phyloP scores from a whole-genome alignment of 768 basidiomycete species.

The Collybiopsis confluens region DNA sequence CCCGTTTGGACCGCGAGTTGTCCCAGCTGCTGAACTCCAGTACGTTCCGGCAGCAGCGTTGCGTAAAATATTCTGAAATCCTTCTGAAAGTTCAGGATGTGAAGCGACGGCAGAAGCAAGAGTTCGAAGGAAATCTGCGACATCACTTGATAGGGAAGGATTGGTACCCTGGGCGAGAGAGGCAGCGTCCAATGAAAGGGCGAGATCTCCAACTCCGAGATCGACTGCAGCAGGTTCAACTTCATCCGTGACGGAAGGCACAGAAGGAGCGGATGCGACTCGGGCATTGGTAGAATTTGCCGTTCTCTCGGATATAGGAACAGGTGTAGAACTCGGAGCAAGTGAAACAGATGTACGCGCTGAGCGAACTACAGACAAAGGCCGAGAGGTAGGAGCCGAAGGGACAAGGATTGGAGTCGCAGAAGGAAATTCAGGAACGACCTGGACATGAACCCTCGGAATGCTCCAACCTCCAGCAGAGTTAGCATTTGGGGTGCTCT shows the following conservation, averaged over 20 bases:
- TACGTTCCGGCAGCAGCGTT: conserved; percentile 66
- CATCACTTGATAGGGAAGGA: conserved; percentile 57
- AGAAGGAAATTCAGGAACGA: neutral
- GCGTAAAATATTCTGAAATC: conserved; percentile 56
- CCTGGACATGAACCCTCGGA: conserved; percentile 23
- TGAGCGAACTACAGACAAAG: neutral
- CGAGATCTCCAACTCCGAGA: conserved; percentile 34
- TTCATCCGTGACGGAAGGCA: no score
- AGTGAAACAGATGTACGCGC: neutral
- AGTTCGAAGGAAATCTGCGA: conserved; percentile 56
- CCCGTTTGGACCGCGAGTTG: no score
- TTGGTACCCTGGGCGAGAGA: conserved; percentile 17
- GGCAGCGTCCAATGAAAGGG: conserved; percentile 39
- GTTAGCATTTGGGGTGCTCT: conserved; percentile 28
- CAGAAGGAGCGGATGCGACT: conserved; percentile 31
- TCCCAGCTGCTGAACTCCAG: conserved; percentile 38
- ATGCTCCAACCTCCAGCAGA: conserved; percentile 30
- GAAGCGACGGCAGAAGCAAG: conserved; percentile 51
- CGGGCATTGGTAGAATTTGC: neutral
- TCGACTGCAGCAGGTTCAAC: conserved; percentile 10
- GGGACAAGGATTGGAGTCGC: neutral
- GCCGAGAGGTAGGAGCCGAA: neutral
- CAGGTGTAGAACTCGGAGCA: conserved; percentile 1
- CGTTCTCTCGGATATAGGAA: neutral
- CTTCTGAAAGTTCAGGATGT: conserved; percentile 72